A percentile compares a stretch with the other conserved stretches of the same genome.
Conservation (phyloP, 108 stramenopile species). For the Aureococcus anophagefferens region DNA sequence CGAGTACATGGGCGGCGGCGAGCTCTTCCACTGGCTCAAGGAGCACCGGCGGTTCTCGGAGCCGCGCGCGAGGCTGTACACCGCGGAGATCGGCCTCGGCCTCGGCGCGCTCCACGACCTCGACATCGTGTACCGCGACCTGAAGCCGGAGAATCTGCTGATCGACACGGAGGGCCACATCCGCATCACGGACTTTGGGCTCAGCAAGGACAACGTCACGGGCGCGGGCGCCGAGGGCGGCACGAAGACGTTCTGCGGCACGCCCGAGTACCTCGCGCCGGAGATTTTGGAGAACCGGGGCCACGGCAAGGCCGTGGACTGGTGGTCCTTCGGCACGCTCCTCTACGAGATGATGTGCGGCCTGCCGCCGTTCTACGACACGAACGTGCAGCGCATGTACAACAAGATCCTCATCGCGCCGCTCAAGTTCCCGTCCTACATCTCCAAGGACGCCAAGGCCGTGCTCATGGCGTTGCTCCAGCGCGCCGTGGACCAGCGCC, state of each 20-base stretch:
- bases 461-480: slow-evolving; percentile 16
- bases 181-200: too few species aligned
- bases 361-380: slow-evolving; percentile 38
- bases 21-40: slow-evolving; percentile 53
- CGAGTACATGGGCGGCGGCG: slow-evolving; percentile 46
- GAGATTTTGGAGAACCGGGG: slow-evolving; percentile 34
- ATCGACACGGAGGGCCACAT: too few species aligned
- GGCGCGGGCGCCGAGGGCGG: slow-evolving; percentile 25
- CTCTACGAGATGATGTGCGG: slow-evolving; percentile 40
- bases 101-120: too few species aligned
- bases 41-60: slow-evolving; percentile 44
- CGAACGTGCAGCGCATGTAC: slow-evolving; percentile 31
- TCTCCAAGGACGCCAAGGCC: slow-evolving; percentile 8
- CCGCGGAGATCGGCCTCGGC: too few species aligned
- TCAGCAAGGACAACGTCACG: slow-evolving; percentile 34
- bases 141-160: too few species aligned
- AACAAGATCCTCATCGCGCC: slow-evolving; percentile 18
- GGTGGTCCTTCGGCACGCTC: slow-evolving; percentile 36
- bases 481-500: slow-evolving; percentile 15
- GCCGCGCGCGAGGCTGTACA: slow-evolving; percentile 37
- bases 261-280: too few species aligned
- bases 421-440: slow-evolving; percentile 27
- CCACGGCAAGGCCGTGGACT: slow-evolving; percentile 32
- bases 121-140: too few species aligned
- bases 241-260: slow-evolving; percentile 43